Conservation (phyloP, 768 basidiomycete genomes). For the Pholiota conissans region DNA sequence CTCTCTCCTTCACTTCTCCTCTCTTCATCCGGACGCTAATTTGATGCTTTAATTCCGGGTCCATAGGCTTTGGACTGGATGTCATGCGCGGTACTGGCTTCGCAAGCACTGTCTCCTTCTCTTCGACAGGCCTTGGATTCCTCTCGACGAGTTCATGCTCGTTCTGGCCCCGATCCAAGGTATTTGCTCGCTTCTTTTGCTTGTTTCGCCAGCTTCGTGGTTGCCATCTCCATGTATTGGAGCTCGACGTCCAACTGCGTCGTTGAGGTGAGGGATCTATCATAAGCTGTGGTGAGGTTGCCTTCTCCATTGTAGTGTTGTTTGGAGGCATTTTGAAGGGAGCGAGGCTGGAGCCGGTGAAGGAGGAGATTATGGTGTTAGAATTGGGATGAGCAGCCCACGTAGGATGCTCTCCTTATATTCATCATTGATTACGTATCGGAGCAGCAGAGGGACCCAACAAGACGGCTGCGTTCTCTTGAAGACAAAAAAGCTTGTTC, state of each 20-base stretch:
- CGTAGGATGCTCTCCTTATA: too few relatives aligned
- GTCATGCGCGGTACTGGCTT: not conserved
- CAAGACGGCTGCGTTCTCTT: too few relatives aligned
- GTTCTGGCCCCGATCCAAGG: not conserved
- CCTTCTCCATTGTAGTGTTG: not conserved
- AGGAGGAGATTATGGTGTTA: not conserved
- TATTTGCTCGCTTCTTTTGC: not conserved
- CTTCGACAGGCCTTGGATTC: not conserved
- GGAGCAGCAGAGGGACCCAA: too few relatives aligned
- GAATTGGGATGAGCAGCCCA: not conserved
- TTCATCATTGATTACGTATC: too few relatives aligned
- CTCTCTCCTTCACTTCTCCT: not conserved
- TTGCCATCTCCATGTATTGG: not conserved
- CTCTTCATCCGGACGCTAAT: not conserved
- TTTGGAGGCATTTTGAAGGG: not conserved
- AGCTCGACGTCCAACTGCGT: not conserved
- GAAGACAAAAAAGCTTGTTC: too few relatives aligned
- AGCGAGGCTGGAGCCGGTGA: too few relatives aligned
- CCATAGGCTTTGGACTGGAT: not conserved
- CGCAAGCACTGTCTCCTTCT: not conserved
- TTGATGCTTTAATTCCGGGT: not conserved
- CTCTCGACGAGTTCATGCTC: not conserved
- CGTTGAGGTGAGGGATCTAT: not conserved
- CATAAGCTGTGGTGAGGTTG: too few relatives aligned
- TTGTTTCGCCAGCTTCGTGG: not conserved